A percentile compares a stretch with the other conserved stretches of the same genome.
Evolutionary conservation across 2,329 filamentous ascomycete species (phyloP).

Genomic region (Verticillium albo-atrum): DNA sequence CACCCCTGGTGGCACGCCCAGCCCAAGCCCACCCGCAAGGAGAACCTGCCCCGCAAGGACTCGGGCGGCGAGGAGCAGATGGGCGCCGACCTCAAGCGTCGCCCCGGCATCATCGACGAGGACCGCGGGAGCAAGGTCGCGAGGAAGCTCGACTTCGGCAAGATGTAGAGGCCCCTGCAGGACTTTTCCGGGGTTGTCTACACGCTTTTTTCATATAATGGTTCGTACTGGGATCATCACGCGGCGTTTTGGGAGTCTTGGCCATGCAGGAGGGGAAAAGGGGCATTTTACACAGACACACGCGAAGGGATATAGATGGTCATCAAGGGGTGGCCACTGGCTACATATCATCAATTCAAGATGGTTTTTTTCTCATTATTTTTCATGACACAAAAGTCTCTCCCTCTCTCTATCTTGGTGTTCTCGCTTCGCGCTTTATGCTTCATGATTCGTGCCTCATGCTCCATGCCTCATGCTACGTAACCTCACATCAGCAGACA

Average conservation of each 20-base stretch:
- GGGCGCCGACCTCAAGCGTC: conserved; percentile 76
- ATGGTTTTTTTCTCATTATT: not conserved
- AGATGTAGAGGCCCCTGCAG: conserved; percentile 23
- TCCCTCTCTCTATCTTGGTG: not conserved
- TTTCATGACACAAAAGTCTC: not conserved
- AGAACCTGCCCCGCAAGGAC: conserved; percentile 74
- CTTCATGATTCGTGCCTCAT: no score
- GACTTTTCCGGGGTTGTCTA: no score
- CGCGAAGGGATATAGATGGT: not conserved
- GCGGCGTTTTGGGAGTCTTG: conserved; percentile 5
- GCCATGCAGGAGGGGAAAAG: conserved; percentile 1
- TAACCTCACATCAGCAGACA: conserved; percentile 69
- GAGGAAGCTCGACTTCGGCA: conserved; percentile 74
- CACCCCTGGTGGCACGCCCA: conserved; percentile 85
- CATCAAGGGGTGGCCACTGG: not conserved
- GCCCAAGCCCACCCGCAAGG: conserved; percentile 76
- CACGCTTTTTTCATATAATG: not conserved
- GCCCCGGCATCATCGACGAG: conserved; percentile 67
- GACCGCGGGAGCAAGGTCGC: conserved; percentile 71
- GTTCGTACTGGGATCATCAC: conserved; percentile 1
- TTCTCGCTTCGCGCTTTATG: not conserved
- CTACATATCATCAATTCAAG: not conserved
- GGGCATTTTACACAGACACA: not conserved
- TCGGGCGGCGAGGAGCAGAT: conserved; percentile 69
- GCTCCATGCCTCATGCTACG: not conserved